Base-by-base conservation (phyloP, 768 basidiomycete genomes). In the Xerocomus spinulosus region DNA sequence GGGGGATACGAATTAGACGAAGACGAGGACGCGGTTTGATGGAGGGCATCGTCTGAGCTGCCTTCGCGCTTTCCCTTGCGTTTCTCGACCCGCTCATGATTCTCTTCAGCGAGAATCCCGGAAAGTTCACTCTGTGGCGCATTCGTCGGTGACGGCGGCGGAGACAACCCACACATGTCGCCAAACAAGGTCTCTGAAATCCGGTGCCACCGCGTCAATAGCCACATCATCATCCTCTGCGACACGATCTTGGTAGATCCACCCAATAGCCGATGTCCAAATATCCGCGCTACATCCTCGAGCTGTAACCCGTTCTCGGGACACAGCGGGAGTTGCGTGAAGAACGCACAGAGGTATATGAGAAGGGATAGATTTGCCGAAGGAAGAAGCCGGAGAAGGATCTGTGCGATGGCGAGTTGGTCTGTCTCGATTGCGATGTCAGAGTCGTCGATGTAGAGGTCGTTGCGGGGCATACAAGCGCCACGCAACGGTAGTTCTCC, bases 331-430 rank as follows among this genome's bases (percentile, higher is more conserved):
- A 79, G 59, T 52, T 80, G 78, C 1, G 74, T 73, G 55, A 79
- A 76, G 58, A 79, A 77, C 5, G 68, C 67, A 44, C 71, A 64
- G 28, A 79, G 68, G 54, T 78, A 76, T 33, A 66, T 56, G 40
- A 79, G 65, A 4, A 78, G 61, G 28, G 68, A 68, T 49, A 75
- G 66, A 44, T 68, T 61, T 12, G 64, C 53, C 2, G 64, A 63
- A 1, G 77, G 74, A 5, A 80, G 69, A 37, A 81, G 69, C 7
- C 74, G 74, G n/a, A 81, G 69, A 42, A 81, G 58, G 54, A 74
- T 64, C 47, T 75, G 75, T 13, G 77, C 77, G 23, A 67, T 65
- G 1, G 55, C 52, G 50, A 80, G 51, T 30, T 70, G 69, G 13
- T 65, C 53, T 7, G 55, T 41, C 50, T 71, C 73, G 21, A 68